Evolutionary conservation across 2,329 filamentous ascomycete species (phyloP), one percentile per base, ranked within the genome.

Genomic region (Sporothrix pseudoabietina): DNA sequence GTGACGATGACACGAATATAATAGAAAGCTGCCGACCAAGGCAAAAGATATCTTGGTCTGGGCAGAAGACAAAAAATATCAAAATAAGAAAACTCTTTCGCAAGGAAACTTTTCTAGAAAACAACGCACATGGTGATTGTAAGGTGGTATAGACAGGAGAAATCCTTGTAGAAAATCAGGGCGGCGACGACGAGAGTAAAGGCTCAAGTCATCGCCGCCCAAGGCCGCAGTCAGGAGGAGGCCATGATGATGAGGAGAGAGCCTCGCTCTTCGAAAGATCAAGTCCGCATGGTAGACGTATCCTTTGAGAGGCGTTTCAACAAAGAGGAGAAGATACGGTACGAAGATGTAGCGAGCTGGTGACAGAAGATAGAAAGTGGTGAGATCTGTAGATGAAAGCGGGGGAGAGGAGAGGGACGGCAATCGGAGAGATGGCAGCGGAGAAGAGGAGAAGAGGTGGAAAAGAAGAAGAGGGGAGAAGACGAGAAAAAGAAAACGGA

Each of bases 21-120:
- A 72, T 61, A 68, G 66, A 72, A 72, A 72, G 63, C 71, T 69
- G 71, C 26, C 52, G 52, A 8, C 71, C 63, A 39, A 22, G 16
- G 47, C 44, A 49, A 49, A 19, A 19, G 14, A 49, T 4, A n/a
- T 26, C 7, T 55, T 26, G 65, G 65, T 44, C 55, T 55, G 14
- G 66, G 30, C 65, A 69, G 55, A 63, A 54, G 57, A 65, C 55
- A 73, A 73, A 73, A 69, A 70, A 73, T 70, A 65, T 70, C 26
- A 73, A 70, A 73, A 73, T 47, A 73, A 26, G 6, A 63, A 70
- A 70, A 41, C 65, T 61, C 30, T 68, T 68, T 59, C 22, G 39
- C 61, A 69, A 32, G 22, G 6, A 12, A 16, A 19, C 22, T 16
- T 19, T 3, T 22, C 57, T 41, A 16, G 39, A 55, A 19, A 22